These are phyloP conservation scores for Nannizzia gypsea DNA, from an alignment of 2,329 filamentous ascomycete genomes.

Conservation along the genomic window DNA sequence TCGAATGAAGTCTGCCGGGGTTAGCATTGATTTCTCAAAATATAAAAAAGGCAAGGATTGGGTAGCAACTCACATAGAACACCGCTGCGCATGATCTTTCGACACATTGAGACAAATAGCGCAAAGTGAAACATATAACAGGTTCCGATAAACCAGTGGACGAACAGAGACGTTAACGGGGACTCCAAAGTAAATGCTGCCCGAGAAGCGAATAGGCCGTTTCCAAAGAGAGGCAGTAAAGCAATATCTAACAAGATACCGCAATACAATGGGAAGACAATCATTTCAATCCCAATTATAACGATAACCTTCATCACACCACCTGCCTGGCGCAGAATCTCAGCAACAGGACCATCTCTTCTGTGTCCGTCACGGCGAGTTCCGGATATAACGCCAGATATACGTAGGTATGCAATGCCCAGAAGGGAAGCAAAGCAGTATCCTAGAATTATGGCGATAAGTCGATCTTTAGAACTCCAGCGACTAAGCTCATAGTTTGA, in stretches of 20 bases:
- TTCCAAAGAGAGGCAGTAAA: slow-evolving; percentile 76
- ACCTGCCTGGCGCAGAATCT: slow-evolving; percentile 80
- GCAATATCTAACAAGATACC: slow-evolving; percentile 81
- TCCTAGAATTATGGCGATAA: slow-evolving; percentile 66
- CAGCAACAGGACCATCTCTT: slow-evolving; percentile 60
- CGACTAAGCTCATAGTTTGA: slow-evolving; percentile 50
- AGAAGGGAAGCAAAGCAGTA: slow-evolving; percentile 65
- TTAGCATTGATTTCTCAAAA: not conserved
- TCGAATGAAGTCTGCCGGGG: slow-evolving; percentile 68
- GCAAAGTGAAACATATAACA: slow-evolving; percentile 99
- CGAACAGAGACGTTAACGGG: slow-evolving; percentile 83
- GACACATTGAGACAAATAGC: slow-evolving; percentile 96
- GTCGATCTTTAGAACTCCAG: slow-evolving; percentile 57
- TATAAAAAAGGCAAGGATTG: not conserved
- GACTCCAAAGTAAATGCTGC: slow-evolving; percentile 65
- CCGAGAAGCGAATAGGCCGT: slow-evolving; percentile 64
- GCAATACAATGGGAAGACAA: slow-evolving; percentile 91
- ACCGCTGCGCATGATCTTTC: slow-evolving; percentile 90
- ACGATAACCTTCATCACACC: slow-evolving; percentile 96
- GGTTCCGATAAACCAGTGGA: slow-evolving; percentile 97
- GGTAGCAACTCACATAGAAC: slow-evolving; percentile 61
- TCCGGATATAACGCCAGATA: slow-evolving; percentile 56
- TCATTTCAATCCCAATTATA: slow-evolving; percentile 98
- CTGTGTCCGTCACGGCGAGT: slow-evolving; percentile 40
- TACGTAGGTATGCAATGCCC: slow-evolving; percentile 67